Evolutionary conservation across 2,329 filamentous ascomycete species (phyloP), one percentile per base, ranked within the genome.

Genomic region (Geosmithia morbida): DNA sequence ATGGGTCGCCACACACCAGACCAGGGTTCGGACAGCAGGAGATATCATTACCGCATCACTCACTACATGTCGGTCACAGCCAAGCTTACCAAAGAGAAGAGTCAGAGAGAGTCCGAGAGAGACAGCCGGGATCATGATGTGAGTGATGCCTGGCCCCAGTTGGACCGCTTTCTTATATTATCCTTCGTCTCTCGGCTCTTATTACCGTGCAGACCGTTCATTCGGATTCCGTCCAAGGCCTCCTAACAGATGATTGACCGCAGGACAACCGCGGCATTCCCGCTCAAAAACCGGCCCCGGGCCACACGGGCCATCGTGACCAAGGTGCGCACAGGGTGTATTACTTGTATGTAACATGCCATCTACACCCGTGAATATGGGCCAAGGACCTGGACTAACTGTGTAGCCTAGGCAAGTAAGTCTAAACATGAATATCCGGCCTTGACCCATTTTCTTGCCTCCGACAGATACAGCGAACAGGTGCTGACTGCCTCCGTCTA

Each of bases 321-420:
- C 43, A 59, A 58, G 45, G 57, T 59, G 8, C 50, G 57, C 8
- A 58, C 57, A 6, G 57, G 57, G 7, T 59, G 57, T 41, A 49
- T 55, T 30, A 56, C 57, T 45, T 59, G 57, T 59, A 49, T 56
- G 57, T 53, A 39, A 26, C 26, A n/a, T 26, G 22, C 19, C 18
- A 18, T 16, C 26, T 20, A 19, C 13, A 20, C 41, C 17, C 6
- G 5, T 22, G 17, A 3, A 11, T 22, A 16, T 37, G 33, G 33
- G 14, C 19, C 18, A 22, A 26, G 18, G 14, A 14, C 8, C n/a
- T 3, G 26, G 8, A 20, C 46, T 16, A 26, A 49, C 48, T 16
- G 1, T 16, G 11, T 30, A n/a, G 6, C 7, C 6, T 33, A 59
- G 57, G 57, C 57, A 59, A 59, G 57, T 59, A 47, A 54, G 56